A percentile compares a stretch with the other conserved stretches of the same genome.
Evolutionary conservation across 495 filamentous ascomycete species (phyloP).

Genomic region (Parachaetomium inaequale): DNA sequence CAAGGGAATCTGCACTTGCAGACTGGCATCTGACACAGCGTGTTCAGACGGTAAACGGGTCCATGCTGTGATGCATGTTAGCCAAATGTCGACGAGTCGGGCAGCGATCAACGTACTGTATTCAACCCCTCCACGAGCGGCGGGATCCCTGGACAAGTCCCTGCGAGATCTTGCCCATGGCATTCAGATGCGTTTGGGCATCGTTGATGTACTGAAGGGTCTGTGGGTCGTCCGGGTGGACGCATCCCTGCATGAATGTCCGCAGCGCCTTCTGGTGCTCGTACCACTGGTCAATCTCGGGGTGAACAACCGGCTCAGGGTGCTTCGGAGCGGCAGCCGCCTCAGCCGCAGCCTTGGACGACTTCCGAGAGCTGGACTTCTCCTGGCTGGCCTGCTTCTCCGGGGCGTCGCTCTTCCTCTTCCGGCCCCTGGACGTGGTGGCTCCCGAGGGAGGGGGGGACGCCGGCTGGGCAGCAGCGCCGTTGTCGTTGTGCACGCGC

Average conservation of each 20-base stretch:
- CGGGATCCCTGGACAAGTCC: constrained; percentile 24
- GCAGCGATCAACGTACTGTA: constrained; percentile 5
- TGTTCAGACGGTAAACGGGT: neutral
- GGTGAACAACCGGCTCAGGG: constrained; percentile 29
- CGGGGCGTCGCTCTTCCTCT: constrained; percentile 47
- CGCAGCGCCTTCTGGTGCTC: constrained; percentile 47
- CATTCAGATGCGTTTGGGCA: constrained; percentile 41
- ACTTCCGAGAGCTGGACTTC: constrained; percentile 43
- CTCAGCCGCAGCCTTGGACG: constrained; percentile 24
- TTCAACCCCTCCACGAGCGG: constrained; percentile 32
- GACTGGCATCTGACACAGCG: neutral
- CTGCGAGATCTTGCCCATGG: constrained; percentile 42
- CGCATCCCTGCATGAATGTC: constrained; percentile 39
- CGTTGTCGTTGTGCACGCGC: constrained; percentile 79
- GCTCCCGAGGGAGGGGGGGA: constrained; percentile 36
- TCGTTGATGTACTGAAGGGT: constrained; percentile 44
- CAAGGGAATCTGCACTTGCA: constrained; percentile 12
- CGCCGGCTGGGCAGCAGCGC: constrained; percentile 35
- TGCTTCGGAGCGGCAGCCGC: constrained; percentile 33
- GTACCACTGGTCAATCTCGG: constrained; percentile 45
- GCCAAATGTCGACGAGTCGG: neutral
- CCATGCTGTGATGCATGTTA: neutral
- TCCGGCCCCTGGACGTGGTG: constrained; percentile 40
- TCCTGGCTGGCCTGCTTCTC: constrained; percentile 35
- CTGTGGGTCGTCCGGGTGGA: constrained; percentile 45